A percentile compares a stretch with the other conserved stretches of the same genome.
Evolutionary conservation across 2,329 filamentous ascomycete genomes (phyloP).

Genomic region (Pseudopithomyces maydicus): DNA sequence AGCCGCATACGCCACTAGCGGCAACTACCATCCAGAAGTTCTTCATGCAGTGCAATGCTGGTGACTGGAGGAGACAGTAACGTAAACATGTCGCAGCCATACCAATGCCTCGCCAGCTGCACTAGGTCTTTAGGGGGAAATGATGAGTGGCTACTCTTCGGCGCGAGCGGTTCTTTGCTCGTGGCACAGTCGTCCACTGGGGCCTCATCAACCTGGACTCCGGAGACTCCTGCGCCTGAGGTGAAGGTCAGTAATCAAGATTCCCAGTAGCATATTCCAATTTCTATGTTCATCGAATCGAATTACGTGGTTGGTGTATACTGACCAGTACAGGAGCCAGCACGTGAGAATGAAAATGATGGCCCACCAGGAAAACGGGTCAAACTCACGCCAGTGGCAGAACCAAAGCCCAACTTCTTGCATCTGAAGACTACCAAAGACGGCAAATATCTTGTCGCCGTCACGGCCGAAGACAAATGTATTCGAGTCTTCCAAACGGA

Average conservation of each 20-base stretch:
- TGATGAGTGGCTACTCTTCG: slow-evolving; percentile 63
- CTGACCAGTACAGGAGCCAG: slow-evolving; percentile 22
- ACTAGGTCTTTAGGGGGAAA: slow-evolving; percentile 16
- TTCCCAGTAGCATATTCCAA: not conserved
- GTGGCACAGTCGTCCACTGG: slow-evolving; percentile 52
- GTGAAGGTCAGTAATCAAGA: slow-evolving; percentile 27
- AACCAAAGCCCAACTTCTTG: slow-evolving; percentile 66
- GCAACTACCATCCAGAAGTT: slow-evolving; percentile 7
- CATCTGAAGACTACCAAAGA: slow-evolving; percentile 68
- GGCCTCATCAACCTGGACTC: slow-evolving; percentile 34
- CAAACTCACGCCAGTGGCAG: slow-evolving; percentile 41
- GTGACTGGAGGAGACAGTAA: not conserved
- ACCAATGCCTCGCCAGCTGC: slow-evolving; percentile 45
- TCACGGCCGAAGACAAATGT: slow-evolving; percentile 90
- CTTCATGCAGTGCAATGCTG: not conserved
- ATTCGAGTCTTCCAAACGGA: slow-evolving; percentile 80
- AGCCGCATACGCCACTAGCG: slow-evolving; percentile 3
- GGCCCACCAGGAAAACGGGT: slow-evolving; percentile 49
- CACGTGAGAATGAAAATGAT: slow-evolving; percentile 28
- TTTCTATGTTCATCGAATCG: not conserved
- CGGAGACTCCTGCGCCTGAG: slow-evolving; percentile 18
- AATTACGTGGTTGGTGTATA: not conserved
- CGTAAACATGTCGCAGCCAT: slow-evolving; percentile 43
- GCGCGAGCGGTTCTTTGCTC: slow-evolving; percentile 74
- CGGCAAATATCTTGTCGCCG: slow-evolving; percentile 71